phyloP scores from a whole-genome alignment of 148 eudicot genomes.

The Persicaria tinctoria region DNA sequence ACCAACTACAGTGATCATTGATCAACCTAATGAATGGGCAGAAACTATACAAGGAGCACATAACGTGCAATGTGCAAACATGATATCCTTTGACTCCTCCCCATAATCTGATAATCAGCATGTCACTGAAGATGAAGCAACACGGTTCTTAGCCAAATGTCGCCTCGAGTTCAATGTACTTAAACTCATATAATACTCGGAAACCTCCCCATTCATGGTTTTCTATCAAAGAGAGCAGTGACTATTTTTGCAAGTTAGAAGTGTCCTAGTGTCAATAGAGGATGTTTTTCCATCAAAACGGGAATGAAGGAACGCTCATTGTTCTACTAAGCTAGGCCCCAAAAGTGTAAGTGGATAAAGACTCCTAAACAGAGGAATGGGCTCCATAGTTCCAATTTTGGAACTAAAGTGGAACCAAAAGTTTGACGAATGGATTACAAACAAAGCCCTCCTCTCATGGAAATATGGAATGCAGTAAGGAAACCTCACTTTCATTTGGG shows the following conservation, averaged over 20 bases:
- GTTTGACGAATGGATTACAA: neutral
- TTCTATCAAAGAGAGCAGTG: too few relatives aligned
- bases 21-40: neutral
- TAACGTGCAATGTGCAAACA: neutral
- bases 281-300: neutral
- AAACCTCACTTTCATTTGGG: neutral
- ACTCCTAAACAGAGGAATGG: neutral
- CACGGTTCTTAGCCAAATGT: neutral
- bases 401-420: neutral
- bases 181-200: too few relatives aligned
- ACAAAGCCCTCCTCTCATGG: neutral
- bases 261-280: too few relatives aligned
- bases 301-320: neutral
- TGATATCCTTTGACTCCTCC: neutral
- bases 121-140: neutral
- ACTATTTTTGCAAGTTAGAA: too few relatives aligned
- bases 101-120: neutral
- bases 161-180: too few relatives aligned
- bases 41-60: neutral
- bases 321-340: conserved; percentile 5
- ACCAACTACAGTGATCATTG: neutral
- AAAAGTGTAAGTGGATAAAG: conserved; percentile 7
- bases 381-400: neutral
- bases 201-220: too few relatives aligned
- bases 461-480: too few relatives aligned